A percentile compares a stretch with the other conserved stretches of the same genome.
Evolutionary conservation across 768 basidiomycete genomes (phyloP).

Genomic region (Tubosaeta sp.): DNA sequence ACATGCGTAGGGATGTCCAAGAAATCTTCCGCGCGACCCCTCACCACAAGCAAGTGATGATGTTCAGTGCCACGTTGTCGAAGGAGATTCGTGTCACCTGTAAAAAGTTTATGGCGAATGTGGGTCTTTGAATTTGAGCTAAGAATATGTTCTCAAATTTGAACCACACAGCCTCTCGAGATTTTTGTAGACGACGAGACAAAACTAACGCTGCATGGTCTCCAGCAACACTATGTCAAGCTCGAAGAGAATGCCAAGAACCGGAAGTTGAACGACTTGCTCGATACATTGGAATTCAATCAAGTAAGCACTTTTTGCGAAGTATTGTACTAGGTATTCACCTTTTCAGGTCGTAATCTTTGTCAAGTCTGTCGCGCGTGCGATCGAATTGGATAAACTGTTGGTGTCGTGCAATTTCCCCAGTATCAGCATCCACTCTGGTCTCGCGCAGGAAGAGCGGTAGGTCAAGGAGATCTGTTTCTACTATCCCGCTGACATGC

Average conservation of each 20-base stretch:
- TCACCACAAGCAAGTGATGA: constrained; percentile 99
- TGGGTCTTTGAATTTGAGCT: constrained; percentile 37
- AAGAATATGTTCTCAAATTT: background rate
- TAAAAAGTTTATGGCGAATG: constrained; percentile 99
- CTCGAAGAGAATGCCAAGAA: constrained; percentile 94
- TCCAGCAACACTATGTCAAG: constrained; percentile 98
- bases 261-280: constrained; percentile 91
- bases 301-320: constrained; percentile 51
- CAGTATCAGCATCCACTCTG: constrained; percentile 95
- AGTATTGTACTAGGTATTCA: background rate
- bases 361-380: constrained; percentile 96
- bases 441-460: constrained; percentile 94
- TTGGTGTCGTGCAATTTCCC: constrained; percentile 98
- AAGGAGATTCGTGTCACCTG: constrained; percentile 97
- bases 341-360: constrained; percentile 89
- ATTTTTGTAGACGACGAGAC: constrained; percentile 99
- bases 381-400: constrained; percentile 93
- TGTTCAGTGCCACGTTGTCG: constrained; percentile 98
- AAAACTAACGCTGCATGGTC: constrained; percentile 93
- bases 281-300: constrained; percentile 97
- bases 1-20: constrained; percentile 99
- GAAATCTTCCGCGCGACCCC: constrained; percentile 99
- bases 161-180: constrained; percentile 77
- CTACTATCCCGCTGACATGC: constrained; percentile 3
- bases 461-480: constrained; percentile 36